phyloP scores from a whole-genome alignment of 345 rosid species.

The Durio zibethinus region DNA sequence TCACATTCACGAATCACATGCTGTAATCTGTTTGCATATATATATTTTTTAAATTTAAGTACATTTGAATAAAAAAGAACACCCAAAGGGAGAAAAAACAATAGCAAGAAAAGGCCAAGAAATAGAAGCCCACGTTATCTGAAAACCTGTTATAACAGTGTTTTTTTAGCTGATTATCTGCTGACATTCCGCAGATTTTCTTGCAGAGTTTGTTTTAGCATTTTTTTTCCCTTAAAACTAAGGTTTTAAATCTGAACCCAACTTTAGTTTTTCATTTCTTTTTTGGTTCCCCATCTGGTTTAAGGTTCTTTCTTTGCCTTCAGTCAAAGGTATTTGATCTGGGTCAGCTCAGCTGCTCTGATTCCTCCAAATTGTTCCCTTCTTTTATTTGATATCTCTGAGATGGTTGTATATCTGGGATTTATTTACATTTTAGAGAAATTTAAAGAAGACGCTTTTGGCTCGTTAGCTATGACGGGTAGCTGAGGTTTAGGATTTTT shows the following conservation, averaged over 20 bases:
- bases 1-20: constrained; percentile 25
- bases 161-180: constrained; percentile 9
- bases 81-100: not conserved
- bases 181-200: constrained; percentile 39
- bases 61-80: not conserved
- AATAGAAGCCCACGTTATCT: constrained; percentile 32
- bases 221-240: constrained; percentile 6
- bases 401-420: constrained; percentile 5
- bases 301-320: constrained; percentile 7
- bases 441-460: not conserved
- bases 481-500: constrained; percentile 8
- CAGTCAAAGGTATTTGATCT: constrained; percentile 42
- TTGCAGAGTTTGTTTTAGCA: constrained; percentile 13
- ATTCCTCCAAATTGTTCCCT: not conserved
- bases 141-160: not conserved
- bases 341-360: constrained; percentile 16
- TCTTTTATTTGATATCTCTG: not conserved
- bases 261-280: constrained; percentile 21
- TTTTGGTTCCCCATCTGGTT: constrained; percentile 26
- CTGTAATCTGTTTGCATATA: constrained; percentile 2
- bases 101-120: constrained; percentile 20
- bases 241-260: constrained; percentile 28
- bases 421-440: not conserved
- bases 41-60: not conserved
- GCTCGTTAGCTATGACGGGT: not conserved